Evolutionary conservation across 2,329 filamentous ascomycete genomes (phyloP), one percentile per base, ranked within the genome.

Genomic region (Fusarium sp.): DNA sequence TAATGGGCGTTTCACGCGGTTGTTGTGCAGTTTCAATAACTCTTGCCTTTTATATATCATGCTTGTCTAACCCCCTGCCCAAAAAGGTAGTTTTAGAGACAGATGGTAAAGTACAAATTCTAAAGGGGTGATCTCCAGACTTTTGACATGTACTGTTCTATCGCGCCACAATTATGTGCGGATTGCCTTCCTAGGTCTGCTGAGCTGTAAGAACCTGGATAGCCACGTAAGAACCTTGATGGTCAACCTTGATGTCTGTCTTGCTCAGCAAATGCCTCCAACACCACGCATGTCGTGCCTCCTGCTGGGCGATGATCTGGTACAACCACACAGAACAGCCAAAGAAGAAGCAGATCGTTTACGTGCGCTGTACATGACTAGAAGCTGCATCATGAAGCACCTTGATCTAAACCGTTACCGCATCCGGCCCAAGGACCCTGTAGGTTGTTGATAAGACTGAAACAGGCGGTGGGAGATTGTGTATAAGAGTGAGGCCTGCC

Each of bases 231-330:
- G 63, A 37, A 68, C 68, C 68, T 59, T 66, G 68, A 70, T 70
- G 68, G 68, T 11, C 58, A 69, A 70, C 68, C 68, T 47, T 68
- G 68, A 69, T 70, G 68, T 61, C 66, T 66, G 49, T 41, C 13
- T 17, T 32, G 4, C 49, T 21, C 23, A 25, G 33, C 52, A 49
- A 39, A 39, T 36, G 29, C 14, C 11, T 14, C 55, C 37, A 51
- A 57, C 48, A 55, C 49, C 53, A 52, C 57, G 37, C 39, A 37
- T 49, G 42, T 54, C 43, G 36, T 38, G 29, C 23, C 23, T 25
- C 23, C 23, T 25, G 23, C 23, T 25, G 23, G 6, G 53, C 10
- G 31, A 44, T 45, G 37, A 36, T 35, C 41, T 38, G 19, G 48
- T 33, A 37, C 42, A 52, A 52, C 42, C 42, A 39, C 50, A 47